phyloP scores from a whole-genome alignment of 2,329 filamentous ascomycete genomes.

The Geoglossum cookeanum region DNA sequence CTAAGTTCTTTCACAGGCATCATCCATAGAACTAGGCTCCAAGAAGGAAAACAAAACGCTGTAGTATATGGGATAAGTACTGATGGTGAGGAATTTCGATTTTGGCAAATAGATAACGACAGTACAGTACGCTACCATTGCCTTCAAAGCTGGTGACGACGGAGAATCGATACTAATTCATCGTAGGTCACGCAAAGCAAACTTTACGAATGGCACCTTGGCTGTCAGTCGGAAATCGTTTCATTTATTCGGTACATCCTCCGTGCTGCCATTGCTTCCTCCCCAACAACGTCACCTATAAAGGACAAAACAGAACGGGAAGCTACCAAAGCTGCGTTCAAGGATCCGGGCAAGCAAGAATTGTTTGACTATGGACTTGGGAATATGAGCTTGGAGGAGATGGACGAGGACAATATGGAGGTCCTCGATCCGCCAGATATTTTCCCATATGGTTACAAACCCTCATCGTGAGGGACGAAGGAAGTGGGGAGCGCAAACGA shows the following conservation, averaged over 20 bases:
- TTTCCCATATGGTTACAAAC: too few species aligned
- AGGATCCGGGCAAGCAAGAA: background rate
- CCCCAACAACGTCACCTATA: background rate
- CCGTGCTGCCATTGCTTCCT: conserved; percentile 2
- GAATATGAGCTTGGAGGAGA: background rate
- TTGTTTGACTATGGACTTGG: background rate
- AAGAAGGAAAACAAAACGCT: background rate
- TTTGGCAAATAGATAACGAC: conserved; percentile 4
- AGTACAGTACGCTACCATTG: conserved; percentile 2
- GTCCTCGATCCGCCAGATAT: too few species aligned
- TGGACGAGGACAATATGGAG: background rate
- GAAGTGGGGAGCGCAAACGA: too few species aligned
- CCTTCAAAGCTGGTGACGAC: background rate
- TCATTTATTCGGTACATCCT: conserved; percentile 3
- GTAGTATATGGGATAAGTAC: conserved; percentile 4
- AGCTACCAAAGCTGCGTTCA: background rate
- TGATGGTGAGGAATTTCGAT: conserved; percentile 4
- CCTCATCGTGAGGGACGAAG: too few species aligned
- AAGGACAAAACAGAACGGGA: background rate
- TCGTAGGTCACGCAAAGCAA: background rate
- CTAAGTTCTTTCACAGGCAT: background rate
- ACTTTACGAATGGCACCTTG: background rate
- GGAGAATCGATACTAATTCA: background rate
- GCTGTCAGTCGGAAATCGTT: background rate
- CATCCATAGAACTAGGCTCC: background rate